These are phyloP conservation scores for Lactarius quietus DNA, from an alignment of 768 basidiomycete species.

Conservation along the genomic window DNA sequence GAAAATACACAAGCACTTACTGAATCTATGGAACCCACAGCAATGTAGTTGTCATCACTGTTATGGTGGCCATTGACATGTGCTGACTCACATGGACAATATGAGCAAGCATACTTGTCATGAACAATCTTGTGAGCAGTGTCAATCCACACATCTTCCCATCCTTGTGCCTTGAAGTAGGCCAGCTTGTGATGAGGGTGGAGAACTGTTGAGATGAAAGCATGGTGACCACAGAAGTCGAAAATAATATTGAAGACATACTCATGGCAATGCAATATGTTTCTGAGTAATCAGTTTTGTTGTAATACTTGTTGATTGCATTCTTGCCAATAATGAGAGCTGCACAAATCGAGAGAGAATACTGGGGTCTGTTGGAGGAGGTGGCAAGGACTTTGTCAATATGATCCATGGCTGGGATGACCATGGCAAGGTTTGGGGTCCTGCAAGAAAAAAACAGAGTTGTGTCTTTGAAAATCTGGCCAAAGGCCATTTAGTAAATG, in stretches of 20 bases:
- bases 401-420: slow-evolving; percentile 40
- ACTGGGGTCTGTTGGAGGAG: too few species aligned
- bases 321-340: slow-evolving; percentile 25
- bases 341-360: neutral
- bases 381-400: slow-evolving; percentile 27
- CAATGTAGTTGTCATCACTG: too few species aligned
- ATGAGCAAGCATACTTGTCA: too few species aligned
- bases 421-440: slow-evolving; percentile 31
- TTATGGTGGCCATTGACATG: too few species aligned
- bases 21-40: too few species aligned
- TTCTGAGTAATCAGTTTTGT: slow-evolving; percentile 27
- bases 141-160: too few species aligned
- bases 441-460: slow-evolving; percentile 35
- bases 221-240: too few species aligned
- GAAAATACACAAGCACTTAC: too few species aligned
- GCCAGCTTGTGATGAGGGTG: too few species aligned
- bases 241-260: slow-evolving; percentile 1
- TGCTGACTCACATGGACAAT: too few species aligned
- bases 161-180: too few species aligned
- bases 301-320: slow-evolving; percentile 32
- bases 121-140: too few species aligned
- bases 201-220: neutral
- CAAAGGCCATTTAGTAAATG: neutral
- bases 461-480: slow-evolving; percentile 36
- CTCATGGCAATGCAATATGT: slow-evolving; percentile 33